These are phyloP conservation scores for Xylaria sp. DNA, from an alignment of 2,329 filamentous ascomycete genomes.

Conservation along the genomic window DNA sequence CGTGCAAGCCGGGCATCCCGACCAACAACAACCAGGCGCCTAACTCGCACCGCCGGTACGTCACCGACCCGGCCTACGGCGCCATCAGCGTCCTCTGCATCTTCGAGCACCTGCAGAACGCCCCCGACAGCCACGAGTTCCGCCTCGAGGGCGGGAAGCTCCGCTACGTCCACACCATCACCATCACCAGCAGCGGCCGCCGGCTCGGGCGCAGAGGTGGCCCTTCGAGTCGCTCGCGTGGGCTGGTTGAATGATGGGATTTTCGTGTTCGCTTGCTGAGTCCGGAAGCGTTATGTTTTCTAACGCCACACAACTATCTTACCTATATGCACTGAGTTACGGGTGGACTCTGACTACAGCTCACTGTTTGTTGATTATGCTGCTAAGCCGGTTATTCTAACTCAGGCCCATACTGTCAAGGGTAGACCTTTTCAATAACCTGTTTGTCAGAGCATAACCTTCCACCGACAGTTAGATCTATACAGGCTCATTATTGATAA, in stretches of 20 bases:
- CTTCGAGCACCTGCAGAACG: slow-evolving; percentile 34
- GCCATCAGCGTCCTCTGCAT: slow-evolving; percentile 36
- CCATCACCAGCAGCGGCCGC: slow-evolving; percentile 27
- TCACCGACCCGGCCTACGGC: slow-evolving; percentile 36
- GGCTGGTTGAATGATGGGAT: not conserved
- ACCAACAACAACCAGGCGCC: slow-evolving; percentile 34
- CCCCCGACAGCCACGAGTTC: slow-evolving; percentile 37
- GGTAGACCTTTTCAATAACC: no score
- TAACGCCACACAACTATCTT: not conserved
- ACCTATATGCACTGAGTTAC: not conserved
- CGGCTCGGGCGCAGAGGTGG: slow-evolving; percentile 4
- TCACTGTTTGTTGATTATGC: no score
- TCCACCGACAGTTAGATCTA: no score
- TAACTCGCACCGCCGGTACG: slow-evolving; percentile 36
- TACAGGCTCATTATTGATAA: no score
- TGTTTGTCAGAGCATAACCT: no score
- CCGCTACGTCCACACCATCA: slow-evolving; percentile 37
- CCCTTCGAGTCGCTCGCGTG: slow-evolving; percentile 1
- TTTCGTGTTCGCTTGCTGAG: not conserved
- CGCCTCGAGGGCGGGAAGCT: slow-evolving; percentile 35
- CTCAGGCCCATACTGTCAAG: no score
- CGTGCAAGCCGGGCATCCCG: slow-evolving; percentile 34
- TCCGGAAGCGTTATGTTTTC: not conserved
- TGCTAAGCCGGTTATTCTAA: no score
- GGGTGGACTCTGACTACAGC: no score